phyloP scores from a whole-genome alignment of 163 green algal genomes.

The Volvox carteri region DNA sequence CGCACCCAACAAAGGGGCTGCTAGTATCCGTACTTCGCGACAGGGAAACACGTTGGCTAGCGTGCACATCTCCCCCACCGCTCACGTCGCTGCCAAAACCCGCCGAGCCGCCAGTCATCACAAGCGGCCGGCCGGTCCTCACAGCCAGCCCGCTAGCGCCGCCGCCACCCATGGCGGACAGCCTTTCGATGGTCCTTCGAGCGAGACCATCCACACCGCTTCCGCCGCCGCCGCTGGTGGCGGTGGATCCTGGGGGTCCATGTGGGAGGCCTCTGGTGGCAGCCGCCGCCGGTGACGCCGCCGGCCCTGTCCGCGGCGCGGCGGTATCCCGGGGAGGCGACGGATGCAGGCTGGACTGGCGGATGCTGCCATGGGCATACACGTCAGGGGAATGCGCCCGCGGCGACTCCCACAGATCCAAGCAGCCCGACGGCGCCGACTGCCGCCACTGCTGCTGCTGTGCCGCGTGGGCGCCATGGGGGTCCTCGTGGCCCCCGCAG shows the following conservation, averaged over 20 bases:
- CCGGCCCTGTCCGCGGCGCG: not conserved
- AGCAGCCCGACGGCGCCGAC: not conserved
- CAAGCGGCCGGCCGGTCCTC: not conserved
- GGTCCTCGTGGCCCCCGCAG: not conserved
- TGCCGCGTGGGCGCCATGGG: not conserved
- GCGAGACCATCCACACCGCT: not conserved
- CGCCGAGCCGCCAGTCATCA: not conserved
- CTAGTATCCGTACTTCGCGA: not conserved
- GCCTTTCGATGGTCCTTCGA: not conserved
- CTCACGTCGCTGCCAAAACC: conserved; percentile 18
- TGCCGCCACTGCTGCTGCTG: conserved; percentile 3
- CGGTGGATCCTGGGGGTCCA: not conserved
- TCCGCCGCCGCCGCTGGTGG: not conserved
- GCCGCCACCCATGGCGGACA: not conserved
- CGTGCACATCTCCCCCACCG: not conserved
- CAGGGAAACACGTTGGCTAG: not conserved
- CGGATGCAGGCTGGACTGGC: not conserved
- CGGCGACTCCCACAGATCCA: not conserved
- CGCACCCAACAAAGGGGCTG: not conserved
- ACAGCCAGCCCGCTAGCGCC: not conserved
- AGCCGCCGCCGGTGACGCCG: not conserved
- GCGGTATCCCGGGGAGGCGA: not conserved
- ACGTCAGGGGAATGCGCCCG: not conserved
- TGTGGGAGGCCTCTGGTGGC: not conserved
- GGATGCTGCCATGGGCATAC: not conserved